These are phyloP conservation scores for Hyaloperonospora arabidopsidis DNA, from an alignment of 352 stramenopile species.

Conservation along the genomic window DNA sequence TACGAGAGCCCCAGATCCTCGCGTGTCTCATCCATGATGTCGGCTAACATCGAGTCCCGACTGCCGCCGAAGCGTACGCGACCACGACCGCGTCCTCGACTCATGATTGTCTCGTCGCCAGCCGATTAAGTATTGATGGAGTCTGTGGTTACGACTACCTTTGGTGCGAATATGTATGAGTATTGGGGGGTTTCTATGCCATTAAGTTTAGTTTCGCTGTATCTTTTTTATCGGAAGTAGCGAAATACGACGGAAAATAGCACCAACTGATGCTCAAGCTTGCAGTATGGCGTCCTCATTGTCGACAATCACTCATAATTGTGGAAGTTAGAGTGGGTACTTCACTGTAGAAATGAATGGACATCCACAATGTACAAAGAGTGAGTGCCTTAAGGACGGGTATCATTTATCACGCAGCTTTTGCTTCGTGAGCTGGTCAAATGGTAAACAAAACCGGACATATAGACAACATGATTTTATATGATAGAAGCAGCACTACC, in stretches of 20 bases:
- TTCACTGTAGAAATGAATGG: conserved; percentile 80
- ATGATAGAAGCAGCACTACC: conserved; percentile 56
- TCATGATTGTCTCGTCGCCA: conserved; percentile 25
- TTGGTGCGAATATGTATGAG: too few species aligned
- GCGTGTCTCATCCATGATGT: conserved; percentile 65
- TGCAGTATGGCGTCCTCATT: too few species aligned
- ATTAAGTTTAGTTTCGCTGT: too few species aligned
- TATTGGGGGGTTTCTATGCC: too few species aligned
- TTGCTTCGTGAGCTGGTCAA: background rate
- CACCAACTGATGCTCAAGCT: too few species aligned
- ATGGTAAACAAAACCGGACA: conserved; percentile 20
- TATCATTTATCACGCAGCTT: conserved; percentile 3
- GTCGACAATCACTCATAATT: too few species aligned
- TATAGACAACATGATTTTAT: conserved; percentile 57
- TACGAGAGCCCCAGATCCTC: conserved; percentile 63
- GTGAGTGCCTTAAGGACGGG: conserved; percentile 53
- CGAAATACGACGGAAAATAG: too few species aligned
- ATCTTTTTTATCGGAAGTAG: too few species aligned
- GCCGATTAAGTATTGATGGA: background rate
- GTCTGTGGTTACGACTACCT: background rate
- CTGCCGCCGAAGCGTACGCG: conserved; percentile 70
- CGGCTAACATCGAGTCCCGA: conserved; percentile 51
- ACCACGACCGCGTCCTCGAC: conserved; percentile 49
- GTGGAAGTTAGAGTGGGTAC: too few species aligned
- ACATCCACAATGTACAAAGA: conserved; percentile 76